Conservation (phyloP, 1,139 yeast species). For the Geotrichum bryndzae region DNA sequence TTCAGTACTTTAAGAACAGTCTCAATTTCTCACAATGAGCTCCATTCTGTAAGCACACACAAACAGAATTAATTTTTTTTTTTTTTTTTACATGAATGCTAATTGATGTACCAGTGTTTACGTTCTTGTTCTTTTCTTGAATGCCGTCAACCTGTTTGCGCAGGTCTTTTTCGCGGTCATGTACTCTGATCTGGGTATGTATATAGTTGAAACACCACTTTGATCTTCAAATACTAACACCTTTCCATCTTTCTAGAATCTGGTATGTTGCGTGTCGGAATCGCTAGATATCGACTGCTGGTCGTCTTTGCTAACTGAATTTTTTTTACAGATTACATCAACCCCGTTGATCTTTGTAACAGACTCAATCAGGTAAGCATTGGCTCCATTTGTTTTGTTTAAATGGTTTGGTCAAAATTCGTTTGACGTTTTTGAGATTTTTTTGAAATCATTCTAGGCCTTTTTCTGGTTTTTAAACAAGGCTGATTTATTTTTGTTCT, state of each 20-base stretch:
- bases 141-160: constrained; percentile 75
- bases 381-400: neutral
- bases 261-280: constrained; percentile 17
- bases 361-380: constrained; percentile 50
- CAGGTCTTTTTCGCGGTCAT: constrained; percentile 86
- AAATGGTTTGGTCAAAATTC: no score
- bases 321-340: constrained; percentile 48
- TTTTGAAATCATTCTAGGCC: neutral
- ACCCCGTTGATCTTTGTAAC: constrained; percentile 89
- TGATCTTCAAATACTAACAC: neutral
- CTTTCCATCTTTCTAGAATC: constrained; percentile 17
- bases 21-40: constrained; percentile 1
- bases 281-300: neutral
- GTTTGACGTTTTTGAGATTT: no score
- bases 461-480: neutral
- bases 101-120: constrained; percentile 19
- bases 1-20: neutral
- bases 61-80: neutral
- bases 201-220: constrained; percentile 25
- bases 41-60: constrained; percentile 2
- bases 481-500: neutral
- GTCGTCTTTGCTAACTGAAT: neutral
- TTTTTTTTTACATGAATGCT: neutral
- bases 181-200: constrained; percentile 68
- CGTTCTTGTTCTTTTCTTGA: constrained; percentile 53